Base-by-base conservation (phyloP, 257 asterid genomes). In the Jacaranda copaia region DNA sequence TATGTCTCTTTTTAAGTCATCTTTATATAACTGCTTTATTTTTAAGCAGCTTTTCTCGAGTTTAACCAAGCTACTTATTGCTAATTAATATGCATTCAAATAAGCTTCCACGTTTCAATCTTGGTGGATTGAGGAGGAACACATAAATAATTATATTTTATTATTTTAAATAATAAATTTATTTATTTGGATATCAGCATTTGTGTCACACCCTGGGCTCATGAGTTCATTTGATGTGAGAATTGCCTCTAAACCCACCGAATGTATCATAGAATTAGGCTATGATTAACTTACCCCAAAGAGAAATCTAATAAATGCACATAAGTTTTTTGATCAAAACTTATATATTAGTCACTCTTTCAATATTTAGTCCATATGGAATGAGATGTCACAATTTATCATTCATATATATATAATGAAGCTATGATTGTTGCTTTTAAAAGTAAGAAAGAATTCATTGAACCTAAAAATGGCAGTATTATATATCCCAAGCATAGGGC, bases 81-180 rank as follows among this genome's bases (percentile, higher is more conserved):
- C 32, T 10, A 5, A 55, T 6, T 10, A 5, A 55, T 6, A 16
- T n/a, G 64, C 36, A 39, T 70, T 20, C 35, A 48, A 19, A 16
- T 18, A 48, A 69, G 38, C 59, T 46, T 78, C 77, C 77, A 78
- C 81, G 73, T 77, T 59, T 68, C 61, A 57, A n/a, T 53, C 16
- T 56, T 32, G 72, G 72, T 74, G 72, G 79, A 66, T 45, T 36
- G 52, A 74, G 79, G 64, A 75, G 70, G 73, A 12, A 38, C 73
- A 64, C 55, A 74, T 40, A 61, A 59, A 8, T 9, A n/a, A 16
- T 53, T 20, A 43, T 43, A 59, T 43, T 14, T 13, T 72, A 20
- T 62, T 45, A 45, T 8, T 7, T 45, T 45, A 57, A 1, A 55
- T n/a, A 9, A 59, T 59, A 25, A 7, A 20, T 4, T 59, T 20